Evolutionary conservation across 768 basidiomycete genomes (phyloP), one percentile per base, ranked within the genome.

Genomic region (Lyophyllum atratum): DNA sequence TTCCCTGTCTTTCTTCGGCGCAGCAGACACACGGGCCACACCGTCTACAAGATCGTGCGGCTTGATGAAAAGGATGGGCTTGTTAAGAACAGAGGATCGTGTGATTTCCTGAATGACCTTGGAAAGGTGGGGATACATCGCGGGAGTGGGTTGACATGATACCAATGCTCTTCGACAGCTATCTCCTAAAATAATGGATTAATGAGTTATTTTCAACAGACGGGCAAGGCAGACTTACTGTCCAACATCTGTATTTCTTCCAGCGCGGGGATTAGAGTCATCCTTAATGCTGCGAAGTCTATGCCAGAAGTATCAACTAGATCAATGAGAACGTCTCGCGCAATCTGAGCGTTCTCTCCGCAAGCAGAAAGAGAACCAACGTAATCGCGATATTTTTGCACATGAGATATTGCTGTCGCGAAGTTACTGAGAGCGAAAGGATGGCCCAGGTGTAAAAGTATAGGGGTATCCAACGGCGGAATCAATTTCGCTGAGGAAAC

Each of bases 31-130:
- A 33, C 71, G 79, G 11, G 78, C 68, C 21, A 85, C 69, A 7
- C 85, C 86, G 62, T 90, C 87, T 6, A 89, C 74, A n/a, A 92
- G 79, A 59, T 92, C 88, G 10, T 68, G 73, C 1, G 89, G 80
- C 65, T 88, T 90, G 66, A 93, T 80, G 65, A 92, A 92, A 33
- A 92, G 73, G 9, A 77, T 79, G 0, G 89, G 73, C 63, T 87
- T 89, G 70, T 87, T 79, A 37, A 92, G 68, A n/a, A 82, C 72
- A 0, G 76, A 58, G 0, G 85, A 78, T 21, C 73, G 67, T 3
- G 76, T 73, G 25, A 93, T 70, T 42, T 74, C 77, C 34, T 73
- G 70, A 24, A 86, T 70, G 40, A 78, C 66, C 56, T 73, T 77
- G 53, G 68, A 74, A 29, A 89, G 66, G 44, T 74, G 63, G 2